A percentile compares a stretch with the other conserved stretches of the same genome.
Conservation (phyloP, 352 stramenopile species). For the Albugo candida region DNA sequence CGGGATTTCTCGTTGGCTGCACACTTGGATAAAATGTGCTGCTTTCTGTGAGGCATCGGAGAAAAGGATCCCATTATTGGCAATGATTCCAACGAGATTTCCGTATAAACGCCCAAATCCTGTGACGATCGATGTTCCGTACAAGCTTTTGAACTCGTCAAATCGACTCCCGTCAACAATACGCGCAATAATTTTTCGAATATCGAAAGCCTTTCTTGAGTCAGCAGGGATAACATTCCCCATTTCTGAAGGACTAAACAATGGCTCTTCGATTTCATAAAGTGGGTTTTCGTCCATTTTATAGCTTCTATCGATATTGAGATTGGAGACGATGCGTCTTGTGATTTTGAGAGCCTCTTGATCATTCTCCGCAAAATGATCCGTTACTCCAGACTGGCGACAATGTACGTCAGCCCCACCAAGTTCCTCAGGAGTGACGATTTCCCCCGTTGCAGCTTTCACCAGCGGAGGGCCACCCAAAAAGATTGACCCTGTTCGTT, state of each 20-base stretch:
- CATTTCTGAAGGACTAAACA: conserved; percentile 85
- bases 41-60: conserved; percentile 85
- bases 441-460: conserved; percentile 93
- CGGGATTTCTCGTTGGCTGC: conserved; percentile 88
- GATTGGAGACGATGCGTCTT: conserved; percentile 81
- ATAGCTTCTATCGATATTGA: conserved; percentile 44
- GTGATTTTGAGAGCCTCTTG: conserved; percentile 84
- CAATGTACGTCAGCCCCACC: conserved; percentile 86
- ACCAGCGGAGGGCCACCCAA: conserved; percentile 94
- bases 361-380: conserved; percentile 94
- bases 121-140: conserved; percentile 93
- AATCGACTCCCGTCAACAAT: conserved; percentile 94
- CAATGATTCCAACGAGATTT: conserved; percentile 90
- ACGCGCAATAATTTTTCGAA: conserved; percentile 89
- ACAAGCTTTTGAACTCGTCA: conserved; percentile 95
- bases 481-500: conserved; percentile 94
- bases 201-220: conserved; percentile 89
- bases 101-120: conserved; percentile 93
- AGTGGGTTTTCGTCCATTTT: conserved; percentile 16
- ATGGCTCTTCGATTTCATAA: conserved; percentile 82
- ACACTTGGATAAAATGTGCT: conserved; percentile 96
- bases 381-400: conserved; percentile 85
- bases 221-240: conserved; percentile 87
- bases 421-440: conserved; percentile 89
- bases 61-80: conserved; percentile 97